A percentile compares a stretch with the other conserved stretches of the same genome.
Evolutionary conservation across 75 land plant species (phyloP).

Genomic region (Chamaecyparis obtusa): DNA sequence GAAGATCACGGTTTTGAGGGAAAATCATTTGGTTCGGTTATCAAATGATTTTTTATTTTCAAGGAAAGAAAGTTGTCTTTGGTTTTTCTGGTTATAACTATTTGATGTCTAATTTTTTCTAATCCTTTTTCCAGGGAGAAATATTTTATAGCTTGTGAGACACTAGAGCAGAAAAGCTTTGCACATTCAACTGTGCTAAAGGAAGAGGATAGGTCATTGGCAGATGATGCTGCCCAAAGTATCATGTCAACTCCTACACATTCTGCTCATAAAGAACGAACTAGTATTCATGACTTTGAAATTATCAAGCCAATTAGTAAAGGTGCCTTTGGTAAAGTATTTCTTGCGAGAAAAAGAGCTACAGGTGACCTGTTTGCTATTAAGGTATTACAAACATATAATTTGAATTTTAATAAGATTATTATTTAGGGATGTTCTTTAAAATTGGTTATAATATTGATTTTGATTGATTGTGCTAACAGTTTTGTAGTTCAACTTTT

Average conservation of each 20-base stretch:
- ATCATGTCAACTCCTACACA: slow-evolving; percentile 32
- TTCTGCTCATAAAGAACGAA: slow-evolving; percentile 43
- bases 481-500: too few relatives aligned
- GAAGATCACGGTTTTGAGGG: background rate
- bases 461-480: background rate
- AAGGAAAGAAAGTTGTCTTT: background rate
- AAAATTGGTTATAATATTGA: background rate
- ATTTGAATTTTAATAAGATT: background rate
- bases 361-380: slow-evolving; percentile 86
- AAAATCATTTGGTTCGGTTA: background rate
- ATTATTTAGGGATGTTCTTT: background rate
- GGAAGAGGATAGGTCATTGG: slow-evolving; percentile 12
- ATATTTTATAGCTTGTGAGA: slow-evolving; percentile 35
- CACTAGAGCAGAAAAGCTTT: slow-evolving; percentile 16
- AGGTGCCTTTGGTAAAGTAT: slow-evolving; percentile 78
- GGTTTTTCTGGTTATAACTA: background rate
- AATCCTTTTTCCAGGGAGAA: slow-evolving; percentile 42
- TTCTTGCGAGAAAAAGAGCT: slow-evolving; percentile 63
- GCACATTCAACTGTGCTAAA: slow-evolving; percentile 1
- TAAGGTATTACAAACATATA: slow-evolving; percentile 37
- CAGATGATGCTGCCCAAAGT: slow-evolving; percentile 26
- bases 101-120: background rate
- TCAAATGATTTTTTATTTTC: background rate
- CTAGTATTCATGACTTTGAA: slow-evolving; percentile 68
- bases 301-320: slow-evolving; percentile 73